Conservation (phyloP, 495 filamentous ascomycete species). For the Penicillium angulare region DNA sequence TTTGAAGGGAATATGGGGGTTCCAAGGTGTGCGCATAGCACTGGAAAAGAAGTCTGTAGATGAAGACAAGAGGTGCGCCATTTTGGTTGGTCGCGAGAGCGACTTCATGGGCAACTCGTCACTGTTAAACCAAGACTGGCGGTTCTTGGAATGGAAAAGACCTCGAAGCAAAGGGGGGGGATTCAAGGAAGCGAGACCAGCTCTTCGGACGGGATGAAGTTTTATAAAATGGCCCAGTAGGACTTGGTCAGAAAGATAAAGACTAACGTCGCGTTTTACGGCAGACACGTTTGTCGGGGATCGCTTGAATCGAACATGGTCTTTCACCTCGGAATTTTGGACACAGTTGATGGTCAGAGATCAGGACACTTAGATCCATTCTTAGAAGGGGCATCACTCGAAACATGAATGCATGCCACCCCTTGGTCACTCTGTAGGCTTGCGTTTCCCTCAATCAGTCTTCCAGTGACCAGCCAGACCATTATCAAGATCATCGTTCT, state of each 20-base stretch:
- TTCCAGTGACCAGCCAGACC: constrained; percentile 84
- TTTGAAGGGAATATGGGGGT: no score
- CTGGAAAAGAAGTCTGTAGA: no score
- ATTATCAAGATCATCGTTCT: constrained; percentile 67
- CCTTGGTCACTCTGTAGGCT: not conserved
- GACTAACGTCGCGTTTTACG: not conserved
- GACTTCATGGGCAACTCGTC: no score
- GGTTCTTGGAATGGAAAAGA: no score
- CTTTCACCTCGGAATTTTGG: not conserved
- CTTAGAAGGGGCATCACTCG: not conserved
- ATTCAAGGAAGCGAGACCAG: no score
- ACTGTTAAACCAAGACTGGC: no score
- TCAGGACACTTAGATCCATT: not conserved
- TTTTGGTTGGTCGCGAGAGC: no score
- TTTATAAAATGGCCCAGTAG: not conserved
- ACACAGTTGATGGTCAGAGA: not conserved
- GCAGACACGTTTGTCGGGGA: not conserved
- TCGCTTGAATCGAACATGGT: not conserved
- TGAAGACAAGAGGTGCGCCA: no score
- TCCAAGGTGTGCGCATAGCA: no score
- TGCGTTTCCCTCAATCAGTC: constrained; percentile 69
- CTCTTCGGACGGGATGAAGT: not conserved
- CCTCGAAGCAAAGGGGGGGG: no score
- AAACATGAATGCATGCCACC: not conserved
- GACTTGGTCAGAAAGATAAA: no score